Conservation (phyloP, 768 basidiomycete species). For the Saitozyma sp. region DNA sequence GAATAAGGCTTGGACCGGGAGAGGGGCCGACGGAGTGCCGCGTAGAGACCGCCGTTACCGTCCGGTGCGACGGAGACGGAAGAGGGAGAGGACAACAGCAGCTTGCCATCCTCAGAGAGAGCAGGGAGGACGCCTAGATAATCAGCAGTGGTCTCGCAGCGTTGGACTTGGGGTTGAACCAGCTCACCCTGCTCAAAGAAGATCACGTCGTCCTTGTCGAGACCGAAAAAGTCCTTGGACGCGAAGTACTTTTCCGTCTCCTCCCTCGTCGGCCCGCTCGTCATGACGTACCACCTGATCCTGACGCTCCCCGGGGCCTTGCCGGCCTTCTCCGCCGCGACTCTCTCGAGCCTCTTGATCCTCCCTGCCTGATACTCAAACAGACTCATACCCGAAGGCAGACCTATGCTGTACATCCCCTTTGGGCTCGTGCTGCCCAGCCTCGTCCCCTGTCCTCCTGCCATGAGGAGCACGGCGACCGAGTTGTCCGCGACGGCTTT, state of each 20-base stretch:
- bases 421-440: conserved; percentile 90
- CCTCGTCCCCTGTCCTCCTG: conserved; percentile 95
- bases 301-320: conserved; percentile 61
- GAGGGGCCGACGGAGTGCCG: conserved; percentile 79
- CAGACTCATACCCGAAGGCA: conserved; percentile 87
- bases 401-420: conserved; percentile 95
- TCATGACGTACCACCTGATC: conserved; percentile 99
- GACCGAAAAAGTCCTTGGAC: conserved; percentile 75
- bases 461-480: conserved; percentile 96
- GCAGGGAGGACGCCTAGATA: conserved; percentile 88
- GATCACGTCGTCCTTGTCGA: conserved; percentile 74
- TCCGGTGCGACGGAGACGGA: conserved; percentile 93
- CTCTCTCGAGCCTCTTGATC: conserved; percentile 74
- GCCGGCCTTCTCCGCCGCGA: conserved; percentile 62
- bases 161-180: background rate
- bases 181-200: conserved; percentile 92
- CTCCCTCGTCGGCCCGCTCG: conserved; percentile 86
- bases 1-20: conserved; percentile 59
- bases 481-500: conserved; percentile 75
- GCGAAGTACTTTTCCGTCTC: conserved; percentile 85
- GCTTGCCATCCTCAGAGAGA: conserved; percentile 88
- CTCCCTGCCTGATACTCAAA: conserved; percentile 99
- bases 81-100: conserved; percentile 76
- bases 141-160: background rate
- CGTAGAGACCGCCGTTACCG: conserved; percentile 96